Conservation (phyloP, 352 stramenopile species). For the Globisporangium nagaii region DNA sequence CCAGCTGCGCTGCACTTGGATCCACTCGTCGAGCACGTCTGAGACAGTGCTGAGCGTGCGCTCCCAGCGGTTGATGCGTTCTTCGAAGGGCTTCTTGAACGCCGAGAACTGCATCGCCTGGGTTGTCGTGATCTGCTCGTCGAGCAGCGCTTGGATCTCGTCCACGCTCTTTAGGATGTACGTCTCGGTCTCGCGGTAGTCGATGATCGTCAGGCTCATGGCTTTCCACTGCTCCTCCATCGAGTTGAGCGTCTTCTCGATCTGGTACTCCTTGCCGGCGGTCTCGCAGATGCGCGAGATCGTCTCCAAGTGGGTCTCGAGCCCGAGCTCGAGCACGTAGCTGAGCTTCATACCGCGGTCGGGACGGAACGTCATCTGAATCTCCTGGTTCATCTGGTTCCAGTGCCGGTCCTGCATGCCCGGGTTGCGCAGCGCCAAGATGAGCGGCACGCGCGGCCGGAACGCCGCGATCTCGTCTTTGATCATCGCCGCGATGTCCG, state of each 20-base stretch:
- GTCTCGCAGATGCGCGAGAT: conserved; percentile 91
- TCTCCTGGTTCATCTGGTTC: conserved; percentile 87
- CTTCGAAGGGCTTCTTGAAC: conserved; percentile 94
- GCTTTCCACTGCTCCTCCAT: conserved; percentile 91
- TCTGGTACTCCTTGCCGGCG: conserved; percentile 93
- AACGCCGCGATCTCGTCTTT: conserved; percentile 90
- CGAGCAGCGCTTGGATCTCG: conserved; percentile 90
- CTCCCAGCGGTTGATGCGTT: conserved; percentile 91
- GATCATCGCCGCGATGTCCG: conserved; percentile 84
- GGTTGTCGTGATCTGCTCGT: conserved; percentile 95
- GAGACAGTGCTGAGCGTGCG: conserved; percentile 84
- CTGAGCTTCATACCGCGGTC: conserved; percentile 81
- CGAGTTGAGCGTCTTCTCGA: conserved; percentile 89
- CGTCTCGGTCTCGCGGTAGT: conserved; percentile 91
- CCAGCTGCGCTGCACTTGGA: conserved; percentile 93
- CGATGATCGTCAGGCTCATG: conserved; percentile 81
- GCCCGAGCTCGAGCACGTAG: conserved; percentile 79
- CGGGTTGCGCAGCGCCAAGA: conserved; percentile 86
- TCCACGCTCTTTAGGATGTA: conserved; percentile 93
- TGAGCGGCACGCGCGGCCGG: conserved; percentile 85
- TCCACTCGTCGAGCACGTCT: conserved; percentile 93
- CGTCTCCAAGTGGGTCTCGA: conserved; percentile 82
- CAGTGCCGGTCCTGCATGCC: conserved; percentile 94
- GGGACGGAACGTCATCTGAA: conserved; percentile 78
- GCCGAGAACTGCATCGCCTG: conserved; percentile 94